Conservation (phyloP, 768 basidiomycete genomes). For the Lenzites betulinus region DNA sequence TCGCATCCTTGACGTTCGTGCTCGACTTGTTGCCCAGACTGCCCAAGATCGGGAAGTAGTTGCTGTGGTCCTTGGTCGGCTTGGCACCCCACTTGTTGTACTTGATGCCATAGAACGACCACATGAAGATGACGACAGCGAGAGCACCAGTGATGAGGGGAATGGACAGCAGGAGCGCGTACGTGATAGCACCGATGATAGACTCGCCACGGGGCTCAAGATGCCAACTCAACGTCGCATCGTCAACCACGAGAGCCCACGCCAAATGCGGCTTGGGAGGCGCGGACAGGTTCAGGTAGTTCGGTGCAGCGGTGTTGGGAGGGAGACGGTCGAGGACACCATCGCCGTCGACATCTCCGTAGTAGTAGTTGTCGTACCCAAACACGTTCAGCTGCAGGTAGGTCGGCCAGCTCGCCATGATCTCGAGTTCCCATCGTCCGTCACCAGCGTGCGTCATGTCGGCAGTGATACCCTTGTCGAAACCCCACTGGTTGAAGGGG, state of each 20-base stretch:
- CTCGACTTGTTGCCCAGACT: conserved; percentile 63
- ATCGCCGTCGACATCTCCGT: conserved; percentile 87
- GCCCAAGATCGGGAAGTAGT: conserved; percentile 89
- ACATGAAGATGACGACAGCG: conserved; percentile 88
- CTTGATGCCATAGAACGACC: conserved; percentile 94
- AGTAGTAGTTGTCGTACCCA: conserved; percentile 90
- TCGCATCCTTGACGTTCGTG: conserved; percentile 65
- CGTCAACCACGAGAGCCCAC: conserved; percentile 83
- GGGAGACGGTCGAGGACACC: conserved; percentile 89
- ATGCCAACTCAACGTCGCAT: conserved; percentile 73
- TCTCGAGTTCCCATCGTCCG: conserved; percentile 81
- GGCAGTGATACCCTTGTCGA: conserved; percentile 76
- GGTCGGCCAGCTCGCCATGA: conserved; percentile 90
- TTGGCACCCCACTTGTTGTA: conserved; percentile 91
- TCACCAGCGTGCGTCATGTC: conserved; percentile 65
- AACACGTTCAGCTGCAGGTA: conserved; percentile 90
- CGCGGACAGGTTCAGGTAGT: conserved; percentile 89
- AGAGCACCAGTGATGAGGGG: conserved; percentile 83
- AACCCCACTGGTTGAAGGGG: conserved; percentile 91
- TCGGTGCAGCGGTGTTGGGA: conserved; percentile 82
- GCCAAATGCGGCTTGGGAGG: conserved; percentile 87
- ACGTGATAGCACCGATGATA: conserved; percentile 83
- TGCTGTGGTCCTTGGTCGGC: conserved; percentile 65
- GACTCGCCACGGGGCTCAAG: conserved; percentile 82
- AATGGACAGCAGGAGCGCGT: conserved; percentile 76